Evolutionary conservation across 2,329 filamentous ascomycete species (phyloP).

Genomic region (Mycosphaerelloides madeirae): DNA sequence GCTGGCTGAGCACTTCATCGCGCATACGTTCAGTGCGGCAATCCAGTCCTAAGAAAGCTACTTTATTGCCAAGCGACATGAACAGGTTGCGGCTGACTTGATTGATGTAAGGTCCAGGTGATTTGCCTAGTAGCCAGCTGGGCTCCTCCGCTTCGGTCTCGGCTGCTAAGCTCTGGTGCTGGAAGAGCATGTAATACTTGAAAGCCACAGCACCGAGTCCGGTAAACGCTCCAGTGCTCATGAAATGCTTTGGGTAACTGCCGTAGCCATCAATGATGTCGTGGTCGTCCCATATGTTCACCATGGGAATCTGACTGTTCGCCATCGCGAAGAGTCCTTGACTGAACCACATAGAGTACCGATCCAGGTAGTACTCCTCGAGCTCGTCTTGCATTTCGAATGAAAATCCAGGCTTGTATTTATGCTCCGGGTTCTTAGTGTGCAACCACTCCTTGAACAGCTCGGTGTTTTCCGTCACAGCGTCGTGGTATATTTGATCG

Average conservation of each 20-base stretch:
- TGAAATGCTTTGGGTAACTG: constrained; percentile 87
- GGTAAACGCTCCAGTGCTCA: constrained; percentile 81
- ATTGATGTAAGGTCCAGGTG: constrained; percentile 83
- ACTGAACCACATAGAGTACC: constrained; percentile 93
- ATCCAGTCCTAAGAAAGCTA: constrained; percentile 82
- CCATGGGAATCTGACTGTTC: constrained; percentile 91
- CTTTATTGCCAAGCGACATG: constrained; percentile 71
- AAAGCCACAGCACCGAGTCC: constrained; percentile 88
- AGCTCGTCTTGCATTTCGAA: constrained; percentile 81
- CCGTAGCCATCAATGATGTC: constrained; percentile 69
- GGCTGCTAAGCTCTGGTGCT: constrained; percentile 80
- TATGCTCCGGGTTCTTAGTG: constrained; percentile 73
- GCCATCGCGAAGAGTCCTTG: constrained; percentile 92
- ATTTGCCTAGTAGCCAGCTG: constrained; percentile 79
- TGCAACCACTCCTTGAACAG: constrained; percentile 80
- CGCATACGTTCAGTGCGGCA: constrained; percentile 86
- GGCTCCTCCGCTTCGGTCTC: constrained; percentile 82
- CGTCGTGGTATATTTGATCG: constrained; percentile 95
- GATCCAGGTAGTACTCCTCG: constrained; percentile 80
- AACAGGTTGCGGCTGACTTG: constrained; percentile 82
- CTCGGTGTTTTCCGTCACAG: constrained; percentile 66
- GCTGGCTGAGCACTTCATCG: constrained; percentile 71
- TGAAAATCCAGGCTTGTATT: constrained; percentile 73
- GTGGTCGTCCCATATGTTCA: constrained; percentile 97
- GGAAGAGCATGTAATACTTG: constrained; percentile 99